These are phyloP conservation scores for Coniochaeta sp. DNA, from an alignment of 2,329 filamentous ascomycete species.

Conservation along the genomic window DNA sequence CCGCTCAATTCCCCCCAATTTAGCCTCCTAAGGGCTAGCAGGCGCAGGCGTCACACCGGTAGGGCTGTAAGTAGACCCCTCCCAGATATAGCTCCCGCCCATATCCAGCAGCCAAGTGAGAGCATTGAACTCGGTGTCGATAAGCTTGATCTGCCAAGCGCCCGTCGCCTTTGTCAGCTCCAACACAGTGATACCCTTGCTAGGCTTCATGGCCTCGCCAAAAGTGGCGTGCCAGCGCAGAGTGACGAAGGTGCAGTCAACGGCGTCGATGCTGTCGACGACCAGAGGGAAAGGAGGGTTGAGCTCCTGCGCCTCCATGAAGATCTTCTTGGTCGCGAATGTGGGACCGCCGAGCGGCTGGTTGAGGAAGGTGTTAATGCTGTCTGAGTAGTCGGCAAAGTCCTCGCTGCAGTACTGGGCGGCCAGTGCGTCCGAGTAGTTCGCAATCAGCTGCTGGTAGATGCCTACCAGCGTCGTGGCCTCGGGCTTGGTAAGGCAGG, in stretches of 20 bases:
- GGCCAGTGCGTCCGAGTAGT: constrained; percentile 18
- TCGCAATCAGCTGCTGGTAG: constrained; percentile 20
- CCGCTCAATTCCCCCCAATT: neutral
- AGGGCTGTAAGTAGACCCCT: constrained; percentile 7
- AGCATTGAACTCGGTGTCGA: constrained; percentile 24
- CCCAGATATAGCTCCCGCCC: constrained; percentile 22
- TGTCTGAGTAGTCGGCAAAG: constrained; percentile 23
- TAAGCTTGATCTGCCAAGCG: constrained; percentile 19
- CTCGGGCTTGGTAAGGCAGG: constrained; percentile 16
- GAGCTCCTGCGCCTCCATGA: constrained; percentile 19
- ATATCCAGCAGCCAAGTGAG: constrained; percentile 21
- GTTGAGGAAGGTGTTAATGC: constrained; percentile 23
- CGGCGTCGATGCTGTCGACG: constrained; percentile 19
- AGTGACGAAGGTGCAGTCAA: constrained; percentile 18
- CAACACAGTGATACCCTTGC: constrained; percentile 21
- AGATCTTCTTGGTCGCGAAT: constrained; percentile 23
- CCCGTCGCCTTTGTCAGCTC: constrained; percentile 18
- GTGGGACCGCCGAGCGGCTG: constrained; percentile 20
- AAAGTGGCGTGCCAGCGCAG: constrained; percentile 23
- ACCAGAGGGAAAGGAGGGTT: constrained; percentile 21
- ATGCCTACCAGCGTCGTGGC: constrained; percentile 17
- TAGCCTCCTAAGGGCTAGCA: neutral
- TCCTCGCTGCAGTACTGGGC: constrained; percentile 19
- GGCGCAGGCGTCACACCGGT: neutral
- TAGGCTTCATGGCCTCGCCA: constrained; percentile 19